Conservation (phyloP, 805 yeast species). For the Aciculoconidium aculeatum region DNA sequence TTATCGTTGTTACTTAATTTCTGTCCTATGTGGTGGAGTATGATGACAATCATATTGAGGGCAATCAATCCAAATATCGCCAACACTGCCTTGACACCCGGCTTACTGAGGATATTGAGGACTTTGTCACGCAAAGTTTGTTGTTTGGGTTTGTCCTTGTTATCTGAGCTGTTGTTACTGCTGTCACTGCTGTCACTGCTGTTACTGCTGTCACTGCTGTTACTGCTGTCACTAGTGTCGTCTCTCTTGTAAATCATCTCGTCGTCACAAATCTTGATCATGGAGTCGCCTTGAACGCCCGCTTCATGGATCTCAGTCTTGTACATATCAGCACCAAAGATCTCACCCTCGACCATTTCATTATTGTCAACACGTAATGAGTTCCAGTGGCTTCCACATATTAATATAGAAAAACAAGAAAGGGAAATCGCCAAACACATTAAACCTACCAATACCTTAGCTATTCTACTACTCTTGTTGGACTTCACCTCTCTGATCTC, state of each 20-base stretch:
- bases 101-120: slow-evolving; percentile 12
- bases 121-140: no score
- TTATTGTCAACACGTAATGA: no score
- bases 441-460: no score
- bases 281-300: no score
- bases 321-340: slow-evolving; percentile 1
- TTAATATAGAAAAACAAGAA: no score
- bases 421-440: no score
- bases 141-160: slow-evolving; percentile 4
- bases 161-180: not conserved
- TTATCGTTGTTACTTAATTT: slow-evolving; percentile 22
- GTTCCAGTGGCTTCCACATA: no score
- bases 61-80: slow-evolving; percentile 30
- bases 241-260: slow-evolving; percentile 1
- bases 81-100: slow-evolving; percentile 28
- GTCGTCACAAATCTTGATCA: slow-evolving; percentile 1
- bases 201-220: slow-evolving; percentile 1
- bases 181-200: not conserved
- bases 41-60: slow-evolving; percentile 31
- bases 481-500: no score
- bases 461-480: no score
- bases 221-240: slow-evolving; percentile 1
- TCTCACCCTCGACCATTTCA: not conserved
- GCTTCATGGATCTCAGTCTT: no score
- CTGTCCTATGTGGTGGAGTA: slow-evolving; percentile 33